Evolutionary conservation across 805 yeast genomes (phyloP), one percentile per base, ranked within the genome.

Genomic region (Myxozyma neotropica): DNA sequence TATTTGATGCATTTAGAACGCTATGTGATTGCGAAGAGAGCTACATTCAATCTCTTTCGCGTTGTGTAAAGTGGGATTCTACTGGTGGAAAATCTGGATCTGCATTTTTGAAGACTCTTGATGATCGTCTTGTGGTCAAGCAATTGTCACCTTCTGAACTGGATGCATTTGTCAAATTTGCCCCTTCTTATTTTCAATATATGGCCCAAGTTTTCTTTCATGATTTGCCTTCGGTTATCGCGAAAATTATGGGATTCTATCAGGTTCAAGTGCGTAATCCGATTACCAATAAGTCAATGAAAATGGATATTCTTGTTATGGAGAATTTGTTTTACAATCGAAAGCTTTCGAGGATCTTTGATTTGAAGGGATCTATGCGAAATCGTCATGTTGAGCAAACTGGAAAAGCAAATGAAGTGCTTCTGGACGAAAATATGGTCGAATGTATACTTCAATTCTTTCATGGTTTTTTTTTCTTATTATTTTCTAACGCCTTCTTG

Each of bases 41-140:
- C 66, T 94, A 86, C 66, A 83, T 94, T 42, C 96, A 91, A 71
- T 91, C 97, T 73, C 80, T 95, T 48, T 86, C 97, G 4, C 76
- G 99, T 61, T 94, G 99, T 75, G 84, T 91, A 13, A 89, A 91
- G 70, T 95, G 98, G 98, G 92, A 93, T 69, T 87, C 96, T 0
- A 83, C 86, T 27, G 99, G 99, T 40, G 99, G 99, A 38, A 94
- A 94, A 71, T 89, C 96, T 72, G 97, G 98, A 0, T 90, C 97
- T 2, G 89, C 90, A 1, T 94, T 94, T 72, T 77, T 94, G 73
- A 94, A 94, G 70, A 94, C 99, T 0, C 75, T 89, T 46, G 99
- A 94, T 74, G 89, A 91, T 69, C 76, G 98, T 59, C 86, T 91
- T 64, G 88, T 94, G 53, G 83, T 94, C 45, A 94, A 94, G 74